Evolutionary conservation across 345 rosid genomes (phyloP), one percentile per base, ranked within the genome.

Genomic region (Populus euphratica): DNA sequence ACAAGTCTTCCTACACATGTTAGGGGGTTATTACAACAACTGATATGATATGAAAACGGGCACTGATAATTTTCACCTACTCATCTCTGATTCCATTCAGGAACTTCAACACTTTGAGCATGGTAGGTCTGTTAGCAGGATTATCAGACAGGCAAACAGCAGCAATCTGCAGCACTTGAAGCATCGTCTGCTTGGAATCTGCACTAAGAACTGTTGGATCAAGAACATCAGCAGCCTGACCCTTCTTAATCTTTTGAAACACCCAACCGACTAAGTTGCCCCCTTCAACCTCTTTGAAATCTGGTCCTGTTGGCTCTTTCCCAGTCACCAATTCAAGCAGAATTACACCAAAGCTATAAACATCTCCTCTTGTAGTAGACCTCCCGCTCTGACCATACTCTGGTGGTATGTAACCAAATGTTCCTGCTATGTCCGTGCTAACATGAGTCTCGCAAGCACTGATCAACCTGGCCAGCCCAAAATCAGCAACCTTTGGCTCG

Each of bases 381-480:
- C 93, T 81, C 8, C 92, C 90, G 12, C 97, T 90, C 86, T 96
- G 99, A 12, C 96, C 98, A 14, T 93, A 96, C 83, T 94, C 99
- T 0, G 98, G 97, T 2, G 99, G 99, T 41, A 96, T 92, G 82
- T 96, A 96, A 20, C 97, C 98, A 1, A 91, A 86, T 5, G 97
- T 91, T 33, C 99, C 99, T 0, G 98, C 99, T 0, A 93, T 88
- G 27, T 92, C 92, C 0, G 98, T 91, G 61, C 93, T 96, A 11
- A 94, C 97, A 73, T 94, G 98, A 11, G 97, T 94, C 80, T 94
- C 99, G 54, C 90, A 93, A 0, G 97, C 97, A 77, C 99, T 94
- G 79, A 96, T 94, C 82, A 94, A 71, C 54, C 99, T 86, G 0
- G 99, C 98, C 33, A 96, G 79, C 69, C 99, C 95, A 17, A 96